Percentiles rank a stretch among this genome's conserved stretches.
Conservation (phyloP, 345 rosid species). For the Citrus inodora region DNA sequence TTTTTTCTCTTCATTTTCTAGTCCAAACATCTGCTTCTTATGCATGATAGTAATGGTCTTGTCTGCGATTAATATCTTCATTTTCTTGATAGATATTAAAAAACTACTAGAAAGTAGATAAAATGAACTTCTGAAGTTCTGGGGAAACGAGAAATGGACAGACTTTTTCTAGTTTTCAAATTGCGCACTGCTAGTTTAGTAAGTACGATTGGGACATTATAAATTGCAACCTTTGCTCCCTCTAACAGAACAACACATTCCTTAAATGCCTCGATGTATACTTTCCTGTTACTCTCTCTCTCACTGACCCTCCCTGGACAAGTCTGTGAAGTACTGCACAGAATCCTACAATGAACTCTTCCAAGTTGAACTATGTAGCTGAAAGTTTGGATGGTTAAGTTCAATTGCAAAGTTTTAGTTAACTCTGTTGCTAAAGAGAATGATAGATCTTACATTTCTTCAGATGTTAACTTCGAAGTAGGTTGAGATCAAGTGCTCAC, state of each 20-base stretch:
- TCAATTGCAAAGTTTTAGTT: not conserved
- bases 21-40: not conserved
- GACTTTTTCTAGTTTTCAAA: not conserved
- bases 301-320: not conserved
- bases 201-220: not conserved
- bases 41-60: not conserved
- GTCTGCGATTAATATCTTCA: not conserved
- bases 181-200: not conserved
- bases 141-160: not conserved
- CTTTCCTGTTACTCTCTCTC: not conserved
- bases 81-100: not conserved
- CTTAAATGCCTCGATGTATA: too few relatives aligned
- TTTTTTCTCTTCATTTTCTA: slow-evolving; percentile 12
- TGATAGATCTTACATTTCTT: not conserved
- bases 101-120: not conserved
- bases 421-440: not conserved
- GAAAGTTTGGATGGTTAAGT: not conserved
- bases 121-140: not conserved
- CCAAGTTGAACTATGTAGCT: not conserved
- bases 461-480: not conserved
- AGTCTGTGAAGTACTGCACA: not conserved
- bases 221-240: not conserved
- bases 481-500: not conserved
- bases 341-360: not conserved
- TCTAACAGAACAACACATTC: not conserved